These are phyloP conservation scores for Diutina scorzettiae DNA, from an alignment of 1,139 yeast genomes.

Conservation along the genomic window DNA sequence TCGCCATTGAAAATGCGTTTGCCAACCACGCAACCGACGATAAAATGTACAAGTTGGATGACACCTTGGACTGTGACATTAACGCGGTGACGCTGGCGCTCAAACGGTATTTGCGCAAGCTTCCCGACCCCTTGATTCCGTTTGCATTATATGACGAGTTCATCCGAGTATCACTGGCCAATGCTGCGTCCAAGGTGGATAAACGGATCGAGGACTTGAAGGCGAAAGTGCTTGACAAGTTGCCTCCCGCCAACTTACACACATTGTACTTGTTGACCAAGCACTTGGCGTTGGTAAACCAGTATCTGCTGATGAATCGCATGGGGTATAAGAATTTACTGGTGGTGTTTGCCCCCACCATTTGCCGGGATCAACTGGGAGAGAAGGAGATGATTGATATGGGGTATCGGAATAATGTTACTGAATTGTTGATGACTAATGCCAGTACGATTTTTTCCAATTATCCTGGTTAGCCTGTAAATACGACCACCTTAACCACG, in stretches of 20 bases:
- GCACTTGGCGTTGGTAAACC: conserved; percentile 52
- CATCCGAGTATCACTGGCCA: conserved; percentile 28
- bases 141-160: conserved; percentile 55
- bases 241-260: conserved; percentile 61
- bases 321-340: conserved; percentile 80
- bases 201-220: conserved; percentile 19
- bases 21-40: conserved; percentile 24
- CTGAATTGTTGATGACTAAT: conserved; percentile 62
- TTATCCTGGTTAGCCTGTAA: background rate
- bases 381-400: conserved; percentile 80
- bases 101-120: conserved; percentile 72
- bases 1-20: conserved; percentile 39
- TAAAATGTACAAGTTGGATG: conserved; percentile 29
- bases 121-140: conserved; percentile 80
- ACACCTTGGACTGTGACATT: conserved; percentile 53
- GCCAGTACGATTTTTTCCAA: conserved; percentile 26
- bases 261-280: conserved; percentile 44
- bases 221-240: conserved; percentile 18
- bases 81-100: conserved; percentile 80
- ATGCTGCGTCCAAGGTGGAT: conserved; percentile 8
- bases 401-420: conserved; percentile 68
- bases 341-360: conserved; percentile 92
- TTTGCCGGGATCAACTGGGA: conserved; percentile 71
- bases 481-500: too few relatives aligned
- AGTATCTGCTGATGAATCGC: conserved; percentile 39